Percentiles rank a stretch among this genome's conserved stretches.
These are phyloP conservation scores for Bruguiera hainesii DNA, from an alignment of 441 rosid genomes.

Conservation along the genomic window DNA sequence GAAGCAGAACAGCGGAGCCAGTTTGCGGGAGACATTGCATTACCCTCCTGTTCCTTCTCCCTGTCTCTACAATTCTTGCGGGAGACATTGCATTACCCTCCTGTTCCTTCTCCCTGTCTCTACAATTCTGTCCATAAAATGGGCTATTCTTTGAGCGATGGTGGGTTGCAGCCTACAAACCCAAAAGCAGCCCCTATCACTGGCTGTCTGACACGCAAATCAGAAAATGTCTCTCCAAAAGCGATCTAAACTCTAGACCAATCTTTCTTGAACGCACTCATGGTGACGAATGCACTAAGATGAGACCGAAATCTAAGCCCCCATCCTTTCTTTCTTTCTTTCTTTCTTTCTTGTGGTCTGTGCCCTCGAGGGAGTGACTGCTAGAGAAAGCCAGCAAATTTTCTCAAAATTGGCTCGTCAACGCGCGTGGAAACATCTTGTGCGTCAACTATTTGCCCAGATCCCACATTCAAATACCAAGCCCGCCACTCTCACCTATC, in stretches of 20 bases:
- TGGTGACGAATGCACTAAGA: not conserved
- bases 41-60: not conserved
- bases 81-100: slow-evolving; percentile 5
- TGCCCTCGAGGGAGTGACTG: not conserved
- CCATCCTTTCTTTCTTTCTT: not conserved
- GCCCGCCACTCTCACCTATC: slow-evolving; percentile 33
- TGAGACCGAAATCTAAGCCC: not conserved
- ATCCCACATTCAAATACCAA: slow-evolving; percentile 32
- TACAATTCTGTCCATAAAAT: not conserved
- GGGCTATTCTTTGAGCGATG: not conserved
- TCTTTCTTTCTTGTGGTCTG: not conserved
- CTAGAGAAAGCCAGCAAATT: slow-evolving; percentile 1
- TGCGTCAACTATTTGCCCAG: slow-evolving; percentile 1
- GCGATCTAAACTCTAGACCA: not conserved
- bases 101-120: not conserved
- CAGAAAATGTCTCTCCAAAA: not conserved
- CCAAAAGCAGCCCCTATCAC: slow-evolving; percentile 12
- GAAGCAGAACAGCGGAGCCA: slow-evolving; percentile 9
- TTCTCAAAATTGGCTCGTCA: slow-evolving; percentile 43
- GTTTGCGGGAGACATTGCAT: slow-evolving; percentile 18
- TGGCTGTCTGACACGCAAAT: not conserved
- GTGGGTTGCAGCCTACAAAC: slow-evolving; percentile 17
- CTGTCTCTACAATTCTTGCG: not conserved
- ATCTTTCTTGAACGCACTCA: not conserved
- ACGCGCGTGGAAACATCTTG: slow-evolving; percentile 35